Evolutionary conservation across 495 filamentous ascomycete genomes (phyloP), one percentile per base, ranked within the genome.

Genomic region (Penicillium ucsense): DNA sequence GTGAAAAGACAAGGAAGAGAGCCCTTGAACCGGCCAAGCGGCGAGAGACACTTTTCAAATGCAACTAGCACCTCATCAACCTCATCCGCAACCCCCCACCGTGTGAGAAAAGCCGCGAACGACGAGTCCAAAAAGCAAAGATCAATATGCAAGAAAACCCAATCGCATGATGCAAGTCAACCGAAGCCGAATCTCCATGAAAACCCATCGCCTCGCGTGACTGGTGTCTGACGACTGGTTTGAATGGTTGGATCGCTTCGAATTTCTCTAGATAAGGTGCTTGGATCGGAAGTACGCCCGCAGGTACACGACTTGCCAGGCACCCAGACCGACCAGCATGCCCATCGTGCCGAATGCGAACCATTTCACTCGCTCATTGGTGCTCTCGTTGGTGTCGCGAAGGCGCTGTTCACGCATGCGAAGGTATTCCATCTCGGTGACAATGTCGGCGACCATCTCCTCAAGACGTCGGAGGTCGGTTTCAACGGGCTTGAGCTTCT

Each of bases 341-440:
- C 86, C 86, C 76, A 96, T 98, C 27, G 92, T 96, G 35, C 83
- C 82, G 65, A 96, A 86, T 2, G 89, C 90, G 66, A 98, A 98
- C 88, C 88, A 97, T 72, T 97, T 98, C 46, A 98, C 92, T 47
- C 92, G 80, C 68, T 89, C 91, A 72, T 98, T 98, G 46, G 92
- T 98, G 74, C 91, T 96, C 81, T 98, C 92, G 68, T 98, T 98
- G 56, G 92, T 98, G 74, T 98, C 92, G 58, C 92, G 78, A 46
- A 98, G 81, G 69, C 86, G 92, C 79, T 95, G 90, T 76, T 98
- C 92, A 56, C 92, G 78, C 6, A 70, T 62, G 46, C 94, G 78
- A 38, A 98, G 81, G 74, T 97, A 98, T 49, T 94, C 88, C 84
- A 91, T 92, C 75, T 94, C 88, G 42, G 67, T 68, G 32, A 90